phyloP scores from a whole-genome alignment of 108 stramenopile species.

The Pseudonitzschia multiseries region DNA sequence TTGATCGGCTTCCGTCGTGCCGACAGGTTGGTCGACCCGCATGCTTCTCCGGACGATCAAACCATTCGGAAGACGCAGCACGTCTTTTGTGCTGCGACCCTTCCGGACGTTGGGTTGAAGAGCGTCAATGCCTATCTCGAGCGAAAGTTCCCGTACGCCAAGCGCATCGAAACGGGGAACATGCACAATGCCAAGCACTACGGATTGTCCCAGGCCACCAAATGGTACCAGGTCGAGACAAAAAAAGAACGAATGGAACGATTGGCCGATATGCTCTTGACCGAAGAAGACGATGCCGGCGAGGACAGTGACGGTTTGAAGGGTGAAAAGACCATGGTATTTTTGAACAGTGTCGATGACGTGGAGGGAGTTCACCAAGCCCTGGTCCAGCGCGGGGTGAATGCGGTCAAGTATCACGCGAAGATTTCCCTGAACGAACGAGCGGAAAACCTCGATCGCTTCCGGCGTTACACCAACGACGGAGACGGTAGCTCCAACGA shows the following conservation, averaged over 20 bases:
- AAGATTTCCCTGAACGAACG: conserved; percentile 76
- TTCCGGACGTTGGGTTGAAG: conserved; percentile 90
- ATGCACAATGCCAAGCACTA: conserved; percentile 90
- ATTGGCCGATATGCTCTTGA: conserved; percentile 64
- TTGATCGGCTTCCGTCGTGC: conserved; percentile 90
- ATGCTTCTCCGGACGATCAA: neutral
- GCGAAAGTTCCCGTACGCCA: conserved; percentile 81
- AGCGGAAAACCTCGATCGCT: conserved; percentile 76
- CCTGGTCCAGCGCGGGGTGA: conserved; percentile 70
- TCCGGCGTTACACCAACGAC: conserved; percentile 54
- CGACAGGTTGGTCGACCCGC: conserved; percentile 42
- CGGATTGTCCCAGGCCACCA: conserved; percentile 65
- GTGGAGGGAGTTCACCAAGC: conserved; percentile 79
- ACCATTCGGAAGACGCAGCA: conserved; percentile 60
- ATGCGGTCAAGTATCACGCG: conserved; percentile 84
- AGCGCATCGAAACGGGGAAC: conserved; percentile 58
- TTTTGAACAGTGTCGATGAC: conserved; percentile 83
- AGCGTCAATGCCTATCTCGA: conserved; percentile 90
- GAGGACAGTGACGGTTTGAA: conserved; percentile 58
- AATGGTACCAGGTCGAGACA: conserved; percentile 67
- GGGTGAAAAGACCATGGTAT: conserved; percentile 88
- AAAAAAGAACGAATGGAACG: conserved; percentile 82
- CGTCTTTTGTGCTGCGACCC: conserved; percentile 92
- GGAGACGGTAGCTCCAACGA: conserved; percentile 68
- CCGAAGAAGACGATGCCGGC: conserved; percentile 41